Conservation (phyloP, 495 filamentous ascomycete genomes). For the Trichoderma erinaceum region DNA sequence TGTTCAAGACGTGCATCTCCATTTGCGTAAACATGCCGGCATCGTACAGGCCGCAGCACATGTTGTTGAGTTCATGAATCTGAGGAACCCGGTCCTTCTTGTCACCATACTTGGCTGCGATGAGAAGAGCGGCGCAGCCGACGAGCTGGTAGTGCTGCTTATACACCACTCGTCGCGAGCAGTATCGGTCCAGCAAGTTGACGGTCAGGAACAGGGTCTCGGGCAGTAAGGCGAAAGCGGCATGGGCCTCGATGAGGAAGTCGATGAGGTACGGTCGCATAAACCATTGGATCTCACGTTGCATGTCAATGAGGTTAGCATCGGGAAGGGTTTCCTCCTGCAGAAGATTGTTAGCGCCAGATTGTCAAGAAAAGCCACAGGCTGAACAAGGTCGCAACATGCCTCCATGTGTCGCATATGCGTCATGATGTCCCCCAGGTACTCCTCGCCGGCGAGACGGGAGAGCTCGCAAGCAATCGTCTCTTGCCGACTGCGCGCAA, state of each 20-base stretch:
- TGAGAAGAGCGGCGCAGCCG: conserved; percentile 90
- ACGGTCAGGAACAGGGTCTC: conserved; percentile 93
- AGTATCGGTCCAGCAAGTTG: conserved; percentile 96
- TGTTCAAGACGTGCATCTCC: conserved; percentile 99
- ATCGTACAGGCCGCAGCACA: conserved; percentile 98
- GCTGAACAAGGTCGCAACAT: conserved; percentile 17
- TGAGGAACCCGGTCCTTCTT: conserved; percentile 95
- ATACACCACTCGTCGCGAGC: conserved; percentile 96
- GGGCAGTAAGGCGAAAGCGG: conserved; percentile 86
- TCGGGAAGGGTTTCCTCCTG: conserved; percentile 88
- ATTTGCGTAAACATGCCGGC: conserved; percentile 99
- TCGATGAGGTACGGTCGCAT: conserved; percentile 98
- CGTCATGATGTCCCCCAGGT: conserved; percentile 83
- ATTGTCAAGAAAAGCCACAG: conserved; percentile 24
- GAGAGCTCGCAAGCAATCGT: conserved; percentile 84
- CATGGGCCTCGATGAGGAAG: conserved; percentile 96
- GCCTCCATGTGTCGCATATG: conserved; percentile 98
- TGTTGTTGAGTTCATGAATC: conserved; percentile 91
- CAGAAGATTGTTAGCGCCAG: not conserved
- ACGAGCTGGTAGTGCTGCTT: conserved; percentile 98
- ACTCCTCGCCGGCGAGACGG: conserved; percentile 71
- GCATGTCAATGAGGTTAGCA: conserved; percentile 95
- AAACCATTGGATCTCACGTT: conserved; percentile 98
- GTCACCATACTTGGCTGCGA: conserved; percentile 97
- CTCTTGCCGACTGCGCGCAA: conserved; percentile 71